phyloP scores from a whole-genome alignment of 768 basidiomycete genomes.

The Paxillus ammoniavirescens region DNA sequence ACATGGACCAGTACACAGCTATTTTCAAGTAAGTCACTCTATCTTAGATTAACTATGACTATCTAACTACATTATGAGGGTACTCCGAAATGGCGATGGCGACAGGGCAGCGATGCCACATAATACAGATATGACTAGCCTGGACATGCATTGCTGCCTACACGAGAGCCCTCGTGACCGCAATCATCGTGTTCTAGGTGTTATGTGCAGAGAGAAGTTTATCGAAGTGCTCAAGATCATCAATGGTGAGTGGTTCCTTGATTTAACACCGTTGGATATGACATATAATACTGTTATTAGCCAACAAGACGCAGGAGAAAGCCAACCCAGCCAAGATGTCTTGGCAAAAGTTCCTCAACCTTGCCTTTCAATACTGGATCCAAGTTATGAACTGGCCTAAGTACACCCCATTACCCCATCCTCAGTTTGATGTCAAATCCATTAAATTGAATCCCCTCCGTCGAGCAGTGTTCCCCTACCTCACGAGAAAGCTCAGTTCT shows the following conservation, averaged over 20 bases:
- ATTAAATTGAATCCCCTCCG: neutral
- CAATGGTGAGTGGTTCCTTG: neutral
- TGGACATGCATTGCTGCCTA: neutral
- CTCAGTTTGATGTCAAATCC: neutral
- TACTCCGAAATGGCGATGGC: neutral
- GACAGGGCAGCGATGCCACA: neutral
- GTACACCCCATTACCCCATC: neutral
- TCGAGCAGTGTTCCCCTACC: neutral
- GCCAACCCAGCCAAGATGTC: neutral
- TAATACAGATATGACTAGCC: neutral
- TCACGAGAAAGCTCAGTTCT: neutral
- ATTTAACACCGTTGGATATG: neutral
- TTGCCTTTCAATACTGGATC: neutral
- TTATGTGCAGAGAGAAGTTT: neutral
- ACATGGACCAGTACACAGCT: neutral
- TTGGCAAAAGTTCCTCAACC: neutral
- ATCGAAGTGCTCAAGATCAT: neutral
- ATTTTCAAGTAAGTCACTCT: neutral
- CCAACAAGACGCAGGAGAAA: neutral
- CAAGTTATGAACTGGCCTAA: neutral
- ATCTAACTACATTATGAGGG: neutral
- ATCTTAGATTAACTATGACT: neutral
- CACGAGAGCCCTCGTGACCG: neutral
- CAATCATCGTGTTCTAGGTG: neutral
- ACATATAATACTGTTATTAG: neutral